Base-by-base conservation (phyloP, 2,329 filamentous ascomycete species). In the Colletotrichum noveboracense region DNA sequence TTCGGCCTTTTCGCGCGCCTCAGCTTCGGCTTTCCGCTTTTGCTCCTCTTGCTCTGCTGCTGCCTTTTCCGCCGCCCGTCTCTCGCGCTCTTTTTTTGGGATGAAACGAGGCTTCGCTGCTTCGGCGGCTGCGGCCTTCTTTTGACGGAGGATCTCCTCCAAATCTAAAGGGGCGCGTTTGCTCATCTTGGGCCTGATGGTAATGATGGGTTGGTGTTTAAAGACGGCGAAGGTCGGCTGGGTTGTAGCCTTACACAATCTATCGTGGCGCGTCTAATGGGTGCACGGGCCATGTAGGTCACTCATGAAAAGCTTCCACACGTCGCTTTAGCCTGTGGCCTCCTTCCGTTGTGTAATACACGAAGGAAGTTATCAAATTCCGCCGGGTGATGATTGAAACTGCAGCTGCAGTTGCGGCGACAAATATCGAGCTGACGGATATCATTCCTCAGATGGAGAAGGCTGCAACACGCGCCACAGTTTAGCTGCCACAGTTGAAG, bases 51-150 rank as follows among this genome's bases (percentile, higher is more conserved):
- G 89, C 61, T 94, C 90, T 86, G 96, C 95, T 82, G 91, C 89
- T 36, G 92, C 89, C 86, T 95, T 95, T 81, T 97, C 94, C 18
- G 95, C 88, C 34, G 95, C 95, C 30, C 97, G 85, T 76, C 92
- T 91, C 83, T 98, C 95, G 71, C 96, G 91, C 83, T 98, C 91
- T 36, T 94, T 93, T 87, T 94, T 97, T 6, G 94, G 94, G 26
- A 98, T 87, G 82, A 97, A 98, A 83, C 95, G 96, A 7, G 96
- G 96, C 88, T 97, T 98, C 71, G 95, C 91, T 12, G 95, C 94
- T 18, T 94, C 95, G 43, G 94, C 94, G 85, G 97, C 95, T 32
- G 94, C 94, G 77, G 95, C 95, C 82, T 94, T 95, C 88, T 97
- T 97, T 86, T 96, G 94, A 79, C 92, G 92, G 26, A 98, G 86